Base-by-base conservation (phyloP, 305 asterid species). In the Fraxinus latifolia region DNA sequence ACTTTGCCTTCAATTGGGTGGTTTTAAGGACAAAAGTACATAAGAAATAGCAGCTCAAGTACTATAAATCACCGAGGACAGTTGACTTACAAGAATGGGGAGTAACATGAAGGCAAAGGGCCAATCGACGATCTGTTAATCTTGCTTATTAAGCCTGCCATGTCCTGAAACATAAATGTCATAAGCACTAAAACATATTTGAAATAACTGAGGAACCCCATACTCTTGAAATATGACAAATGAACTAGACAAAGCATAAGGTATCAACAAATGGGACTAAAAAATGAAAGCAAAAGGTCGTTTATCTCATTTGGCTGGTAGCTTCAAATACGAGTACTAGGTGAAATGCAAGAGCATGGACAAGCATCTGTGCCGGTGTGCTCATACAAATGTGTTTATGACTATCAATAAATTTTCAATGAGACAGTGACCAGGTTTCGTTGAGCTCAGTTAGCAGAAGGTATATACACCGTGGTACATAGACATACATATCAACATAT, bases 71-170 rank as follows among this genome's bases (percentile, higher is more conserved):
- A 25, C 7, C 55, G 15, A 23, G 76, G 55, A 77, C 44, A 60
- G 17, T 76, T 71, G 81, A 86, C 99, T 94, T 89, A 95, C 99
- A 95, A 84, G 84, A 90, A 90, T 33, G 97, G 96, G 76, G 99
- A 94, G 90, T 96, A 96, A 87, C 97, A 93, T 21, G 99, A 85
- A 76, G 99, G 99, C 89, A 96, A 84, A 81, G 97, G 97, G 77
- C 99, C 99, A 25, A 96, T 96, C 17, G 97, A 96, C 29, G 99
- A 94, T 84, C 99, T 86, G 81, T 96, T 94, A 74, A 96, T 93
- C 91, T 96, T 96, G 90, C 99, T 96, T 86, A 96, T 94, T 73
- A 96, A 82, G 83, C 99, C 97, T 12, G 98, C 99, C 99, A 96
- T 96, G 88, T 96, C 98, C 99, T 96, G 89, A 74, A 91, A 88